Conservation (phyloP, 208 protist genomes). For the Acanthamoeba triangularis region DNA sequence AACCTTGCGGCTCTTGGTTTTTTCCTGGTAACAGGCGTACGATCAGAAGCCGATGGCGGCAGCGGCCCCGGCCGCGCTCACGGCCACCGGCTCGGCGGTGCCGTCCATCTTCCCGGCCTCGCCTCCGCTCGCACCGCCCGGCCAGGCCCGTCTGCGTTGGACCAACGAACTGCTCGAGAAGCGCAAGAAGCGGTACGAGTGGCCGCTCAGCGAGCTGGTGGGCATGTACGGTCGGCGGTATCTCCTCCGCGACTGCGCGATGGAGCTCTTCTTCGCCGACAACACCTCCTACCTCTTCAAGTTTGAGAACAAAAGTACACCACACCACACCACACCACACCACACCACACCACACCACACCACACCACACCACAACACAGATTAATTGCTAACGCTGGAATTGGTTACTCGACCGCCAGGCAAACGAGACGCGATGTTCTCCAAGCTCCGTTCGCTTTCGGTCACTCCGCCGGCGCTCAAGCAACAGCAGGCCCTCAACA, state of each 20-base stretch:
- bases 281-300: constrained; percentile 94
- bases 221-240: constrained; percentile 68
- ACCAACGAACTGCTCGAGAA: constrained; percentile 69
- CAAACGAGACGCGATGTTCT: constrained; percentile 41
- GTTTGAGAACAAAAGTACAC: constrained; percentile 86
- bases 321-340: not conserved
- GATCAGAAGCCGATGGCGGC: constrained; percentile 5
- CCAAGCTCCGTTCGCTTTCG: constrained; percentile 30
- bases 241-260: constrained; percentile 88
- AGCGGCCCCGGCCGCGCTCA: not conserved
- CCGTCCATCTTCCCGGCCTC: constrained; percentile 39
- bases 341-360: no score
- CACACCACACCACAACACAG: no score
- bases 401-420: not conserved
- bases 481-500: constrained; percentile 43
- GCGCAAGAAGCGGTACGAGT: constrained; percentile 60
- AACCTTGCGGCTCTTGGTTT: not conserved
- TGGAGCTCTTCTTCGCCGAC: constrained; percentile 95
- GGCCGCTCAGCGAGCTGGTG: constrained; percentile 57
- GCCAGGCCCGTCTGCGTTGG: constrained; percentile 30
- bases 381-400: not conserved
- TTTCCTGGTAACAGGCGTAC: not conserved
- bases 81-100: not conserved
- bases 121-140: constrained; percentile 9
- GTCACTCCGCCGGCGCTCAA: constrained; percentile 7